phyloP scores from a whole-genome alignment of 257 asterid species.

The Nicotiana noctiflora region DNA sequence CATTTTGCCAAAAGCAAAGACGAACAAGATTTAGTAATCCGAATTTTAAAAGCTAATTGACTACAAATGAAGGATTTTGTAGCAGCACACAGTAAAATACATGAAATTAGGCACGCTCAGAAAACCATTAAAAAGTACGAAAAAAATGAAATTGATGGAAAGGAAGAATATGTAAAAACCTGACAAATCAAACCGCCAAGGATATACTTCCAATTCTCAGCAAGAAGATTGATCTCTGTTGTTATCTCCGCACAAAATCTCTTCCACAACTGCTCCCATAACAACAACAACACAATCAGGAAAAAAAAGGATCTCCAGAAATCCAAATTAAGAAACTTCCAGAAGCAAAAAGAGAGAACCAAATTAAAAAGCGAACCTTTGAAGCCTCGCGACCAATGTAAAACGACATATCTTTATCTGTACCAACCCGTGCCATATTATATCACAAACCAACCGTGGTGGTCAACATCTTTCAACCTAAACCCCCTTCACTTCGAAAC shows the following conservation, averaged over 20 bases:
- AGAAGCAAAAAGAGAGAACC: not conserved
- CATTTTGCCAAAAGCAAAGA: not conserved
- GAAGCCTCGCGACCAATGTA: constrained; percentile 99
- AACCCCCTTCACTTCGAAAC: not conserved
- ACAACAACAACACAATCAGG: constrained; percentile 4
- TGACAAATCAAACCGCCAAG: constrained; percentile 67
- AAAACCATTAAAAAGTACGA: not conserved
- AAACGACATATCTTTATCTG: constrained; percentile 66
- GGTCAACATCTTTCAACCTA: constrained; percentile 29
- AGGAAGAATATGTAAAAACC: constrained; percentile 12
- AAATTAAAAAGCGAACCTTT: constrained; percentile 51
- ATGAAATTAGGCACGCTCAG: constrained; percentile 2
- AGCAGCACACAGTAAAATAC: not conserved
- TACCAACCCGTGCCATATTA: constrained; percentile 49
- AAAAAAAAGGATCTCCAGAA: not conserved
- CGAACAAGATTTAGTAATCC: not conserved
- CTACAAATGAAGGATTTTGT: not conserved
- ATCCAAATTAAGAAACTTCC: not conserved
- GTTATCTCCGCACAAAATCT: constrained; percentile 66
- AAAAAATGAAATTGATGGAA: not conserved
- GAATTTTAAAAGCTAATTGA: not conserved
- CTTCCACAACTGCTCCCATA: constrained; percentile 58
- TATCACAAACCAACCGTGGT: constrained; percentile 38
- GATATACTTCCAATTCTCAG: constrained; percentile 75
- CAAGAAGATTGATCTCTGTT: constrained; percentile 76